phyloP scores from a whole-genome alignment of 2,329 filamentous ascomycete species.

The Monosporascus sp. region DNA sequence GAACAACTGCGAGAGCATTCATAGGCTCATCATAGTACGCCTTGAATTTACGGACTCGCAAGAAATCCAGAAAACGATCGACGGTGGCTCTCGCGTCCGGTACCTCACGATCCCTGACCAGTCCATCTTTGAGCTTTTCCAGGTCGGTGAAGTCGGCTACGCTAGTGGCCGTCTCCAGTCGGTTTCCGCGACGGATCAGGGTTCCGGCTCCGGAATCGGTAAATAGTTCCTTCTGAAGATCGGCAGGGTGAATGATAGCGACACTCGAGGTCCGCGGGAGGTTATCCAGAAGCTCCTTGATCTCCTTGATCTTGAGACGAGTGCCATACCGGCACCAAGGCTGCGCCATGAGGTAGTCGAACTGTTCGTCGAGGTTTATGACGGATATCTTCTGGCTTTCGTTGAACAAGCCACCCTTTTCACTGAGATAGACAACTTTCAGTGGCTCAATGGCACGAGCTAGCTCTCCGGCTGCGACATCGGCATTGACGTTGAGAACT shows the following conservation, averaged over 20 bases:
- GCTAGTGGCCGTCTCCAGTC: conserved; percentile 68
- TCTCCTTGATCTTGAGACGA: conserved; percentile 93
- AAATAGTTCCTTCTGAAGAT: conserved; percentile 94
- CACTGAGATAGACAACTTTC: conserved; percentile 97
- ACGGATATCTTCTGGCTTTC: conserved; percentile 92
- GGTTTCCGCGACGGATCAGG: conserved; percentile 85
- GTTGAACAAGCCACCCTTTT: conserved; percentile 95
- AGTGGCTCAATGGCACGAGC: conserved; percentile 83
- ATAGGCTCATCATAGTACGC: conserved; percentile 93
- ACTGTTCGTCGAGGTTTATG: conserved; percentile 97
- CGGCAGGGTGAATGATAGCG: conserved; percentile 93
- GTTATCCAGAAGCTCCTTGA: conserved; percentile 85
- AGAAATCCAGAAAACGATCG: conserved; percentile 76
- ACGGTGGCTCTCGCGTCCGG: conserved; percentile 78
- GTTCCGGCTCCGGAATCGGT: conserved; percentile 94
- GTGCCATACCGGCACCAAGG: conserved; percentile 95
- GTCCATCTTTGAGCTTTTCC: conserved; percentile 70
- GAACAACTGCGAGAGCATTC: conserved; percentile 85
- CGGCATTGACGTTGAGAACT: conserved; percentile 94
- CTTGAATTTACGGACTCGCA: conserved; percentile 75
- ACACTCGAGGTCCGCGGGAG: conserved; percentile 90
- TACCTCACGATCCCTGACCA: conserved; percentile 75
- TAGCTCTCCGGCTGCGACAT: conserved; percentile 90
- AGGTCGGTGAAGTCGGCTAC: conserved; percentile 72
- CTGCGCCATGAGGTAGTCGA: conserved; percentile 85